Base-by-base conservation (phyloP, 805 yeast genomes). In the Suhomyces sp. region DNA sequence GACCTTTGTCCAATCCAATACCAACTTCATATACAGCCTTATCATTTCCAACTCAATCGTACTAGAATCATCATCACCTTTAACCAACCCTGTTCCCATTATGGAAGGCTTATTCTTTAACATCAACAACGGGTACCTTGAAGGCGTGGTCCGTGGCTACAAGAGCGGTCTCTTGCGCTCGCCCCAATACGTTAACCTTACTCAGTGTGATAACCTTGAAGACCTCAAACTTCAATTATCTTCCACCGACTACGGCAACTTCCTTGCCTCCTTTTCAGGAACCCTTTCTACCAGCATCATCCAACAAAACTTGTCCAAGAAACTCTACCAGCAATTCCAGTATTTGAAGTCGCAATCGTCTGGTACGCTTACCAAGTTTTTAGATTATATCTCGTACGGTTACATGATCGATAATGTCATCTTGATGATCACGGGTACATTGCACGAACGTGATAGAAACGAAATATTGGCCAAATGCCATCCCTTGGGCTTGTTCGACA, bases 331-430 rank as follows among this genome's bases (percentile, higher is more conserved):
- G 26, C 95, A 93, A 59, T 93, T 88, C 65, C 81, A 84, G 45
- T 91, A 88, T 61, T 72, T 93, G 36, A 79, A 84, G 45, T 76
- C 84, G 28, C 96, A 91, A 60, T 80, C 96, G 4, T 81, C 83
- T 22, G 88, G 88, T 40, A 83, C 82, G 21, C 68, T 91, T 53
- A 70, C 87, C 27, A 77, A 80, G 58, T 88, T 91, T 56, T 74
- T 93, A 79, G 96, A 95, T 59, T 95, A 69, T 59, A 88, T 95
- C 57, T 83, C 95, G 29, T 93, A 90, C 57, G 95, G 97, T 8
- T 93, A 95, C 65, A 93, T 93, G 99, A 95, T 93, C 54, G 98
- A 93, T 66, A 93, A 93, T 60, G 96, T 93, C 25, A 86, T 93
- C 16, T 72, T 93, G 54, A 84, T 93, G 83, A 91, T 93, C 54